These are phyloP conservation scores for Amanita thiersii DNA, from an alignment of 768 basidiomycete genomes.

Conservation along the genomic window DNA sequence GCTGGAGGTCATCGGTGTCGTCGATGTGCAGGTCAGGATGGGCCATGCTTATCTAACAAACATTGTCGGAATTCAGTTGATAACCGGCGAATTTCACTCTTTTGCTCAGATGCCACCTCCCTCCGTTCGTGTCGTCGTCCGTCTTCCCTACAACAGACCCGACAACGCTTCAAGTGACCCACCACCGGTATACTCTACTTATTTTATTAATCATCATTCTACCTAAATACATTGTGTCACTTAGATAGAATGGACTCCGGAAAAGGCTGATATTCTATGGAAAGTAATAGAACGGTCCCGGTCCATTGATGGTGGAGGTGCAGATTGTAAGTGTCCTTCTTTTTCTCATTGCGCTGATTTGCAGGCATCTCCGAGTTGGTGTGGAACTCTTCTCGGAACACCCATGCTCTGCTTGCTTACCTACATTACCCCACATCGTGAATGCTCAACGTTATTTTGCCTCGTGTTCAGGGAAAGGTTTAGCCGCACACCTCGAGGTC, in stretches of 20 bases:
- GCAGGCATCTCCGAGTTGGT: no score
- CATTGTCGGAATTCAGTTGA: slow-evolving; percentile 2
- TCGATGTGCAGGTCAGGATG: no score
- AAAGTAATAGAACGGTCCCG: slow-evolving; percentile 78
- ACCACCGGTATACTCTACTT: slow-evolving; percentile 45
- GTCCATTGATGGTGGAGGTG: slow-evolving; percentile 60
- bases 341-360: no score
- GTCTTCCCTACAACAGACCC: slow-evolving; percentile 72
- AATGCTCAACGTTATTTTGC: not conserved
- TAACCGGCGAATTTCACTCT: no score
- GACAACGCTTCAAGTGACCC: slow-evolving; percentile 62
- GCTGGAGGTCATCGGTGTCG: slow-evolving; percentile 21
- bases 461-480: slow-evolving; percentile 60
- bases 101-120: slow-evolving; percentile 22
- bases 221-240: slow-evolving; percentile 9
- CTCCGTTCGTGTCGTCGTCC: slow-evolving; percentile 64
- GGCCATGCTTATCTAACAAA: not conserved
- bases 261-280: slow-evolving; percentile 83
- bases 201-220: slow-evolving; percentile 3
- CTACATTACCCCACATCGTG: slow-evolving; percentile 3
- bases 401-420: not conserved
- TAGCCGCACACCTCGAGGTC: slow-evolving; percentile 72
- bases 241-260: slow-evolving; percentile 81
- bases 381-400: slow-evolving; percentile 2
- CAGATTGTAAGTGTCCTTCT: slow-evolving; percentile 79